Conservation (phyloP, 2,329 filamentous ascomycete species). For the Pezicula carpinea region DNA sequence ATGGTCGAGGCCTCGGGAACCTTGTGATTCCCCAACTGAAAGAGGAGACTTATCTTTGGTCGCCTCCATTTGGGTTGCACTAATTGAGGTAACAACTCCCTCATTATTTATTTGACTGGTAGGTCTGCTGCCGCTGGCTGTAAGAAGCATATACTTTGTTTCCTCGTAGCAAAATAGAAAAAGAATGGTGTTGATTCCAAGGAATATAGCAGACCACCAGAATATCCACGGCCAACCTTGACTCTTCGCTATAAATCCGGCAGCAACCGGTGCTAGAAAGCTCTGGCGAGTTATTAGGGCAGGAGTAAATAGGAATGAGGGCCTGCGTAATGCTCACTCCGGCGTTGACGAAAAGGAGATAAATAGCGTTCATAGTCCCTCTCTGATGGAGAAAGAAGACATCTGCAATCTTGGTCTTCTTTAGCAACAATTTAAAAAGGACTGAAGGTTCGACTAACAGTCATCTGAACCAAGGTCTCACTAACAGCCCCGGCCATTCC, state of each 20-base stretch:
- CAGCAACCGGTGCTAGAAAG: conserved; percentile 33
- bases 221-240: conserved; percentile 47
- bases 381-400: conserved; percentile 44
- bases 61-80: not conserved
- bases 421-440: not conserved
- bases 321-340: conserved; percentile 13
- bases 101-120: not conserved
- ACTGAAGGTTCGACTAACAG: conserved; percentile 9
- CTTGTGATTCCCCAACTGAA: no score
- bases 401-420: conserved; percentile 31
- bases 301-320: conserved; percentile 12
- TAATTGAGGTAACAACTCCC: no score
- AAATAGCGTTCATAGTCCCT: conserved; percentile 42
- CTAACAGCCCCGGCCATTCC: conserved; percentile 38
- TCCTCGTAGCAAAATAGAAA: conserved; percentile 42
- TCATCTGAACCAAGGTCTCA: conserved; percentile 42
- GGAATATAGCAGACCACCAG: conserved; percentile 41
- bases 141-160: conserved; percentile 25
- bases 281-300: not conserved
- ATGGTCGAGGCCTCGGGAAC: no score
- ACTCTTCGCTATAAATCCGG: conserved; percentile 32
- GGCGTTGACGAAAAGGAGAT: conserved; percentile 34
- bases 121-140: not conserved
- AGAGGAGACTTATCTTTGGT: no score
- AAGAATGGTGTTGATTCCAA: conserved; percentile 32